Base-by-base conservation (phyloP, 305 asterid species). In the Fraxinus latifolia region DNA sequence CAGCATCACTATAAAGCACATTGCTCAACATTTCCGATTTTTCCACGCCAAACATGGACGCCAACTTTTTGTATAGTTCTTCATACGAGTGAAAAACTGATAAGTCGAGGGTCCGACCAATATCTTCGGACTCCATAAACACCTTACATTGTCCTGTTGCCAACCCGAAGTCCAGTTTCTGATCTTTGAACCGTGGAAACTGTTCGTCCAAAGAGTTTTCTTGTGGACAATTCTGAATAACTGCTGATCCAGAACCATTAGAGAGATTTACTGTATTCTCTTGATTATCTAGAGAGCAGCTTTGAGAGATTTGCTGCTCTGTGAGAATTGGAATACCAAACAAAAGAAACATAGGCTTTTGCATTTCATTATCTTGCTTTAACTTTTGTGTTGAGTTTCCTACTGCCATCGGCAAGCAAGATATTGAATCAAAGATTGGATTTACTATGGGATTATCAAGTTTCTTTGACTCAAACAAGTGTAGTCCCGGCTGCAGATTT, bases 281-380 rank as follows among this genome's bases (percentile, higher is more conserved):
- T 5, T 60, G 89, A 76, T 89, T 89, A 27, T 87, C 93, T 21
- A 77, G 33, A 4, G 90, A 90, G 79, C 81, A 84, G 87, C 88
- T 87, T 75, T 68, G 86, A n/a, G 92, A 90, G 44, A 95, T 89
- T 77, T 95, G 99, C 73, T 89, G 91, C 68, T 91, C 97, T 0
- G 97, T 91, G 53, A 87, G 90, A 76, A 95, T 95, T 5, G 97
- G 94, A 76, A 90, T 90, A 9, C 99, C 99, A 50, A 95, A 95
- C 85, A 95, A 81, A 80, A 84, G 7, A 71, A 95, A 90, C 78
- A 7, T n/a, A 0, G 96, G 95, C 0, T 71, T 71, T 77, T 87
- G 87, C n/a, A 77, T 68, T n/a, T 81, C 84, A 9, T 85, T 74
- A 0, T 77, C 81, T 55, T 79, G 79, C 82, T 88, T 79, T 12